Evolutionary conservation across 768 basidiomycete species (phyloP).

Genomic region (Agaricus blazei): DNA sequence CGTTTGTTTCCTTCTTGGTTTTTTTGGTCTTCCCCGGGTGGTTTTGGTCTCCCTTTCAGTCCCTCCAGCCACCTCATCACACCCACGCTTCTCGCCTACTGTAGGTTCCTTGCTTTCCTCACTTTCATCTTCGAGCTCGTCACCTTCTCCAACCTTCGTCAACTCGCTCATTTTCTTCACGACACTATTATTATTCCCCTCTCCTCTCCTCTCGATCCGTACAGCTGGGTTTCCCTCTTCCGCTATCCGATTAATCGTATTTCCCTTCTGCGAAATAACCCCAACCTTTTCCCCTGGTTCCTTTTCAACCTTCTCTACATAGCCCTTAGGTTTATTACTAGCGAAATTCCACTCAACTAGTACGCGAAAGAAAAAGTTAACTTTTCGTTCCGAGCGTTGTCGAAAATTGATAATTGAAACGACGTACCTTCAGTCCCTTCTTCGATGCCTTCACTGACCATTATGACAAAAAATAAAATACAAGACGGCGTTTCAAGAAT

Average conservation of each 20-base stretch:
- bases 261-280: neutral
- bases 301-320: neutral
- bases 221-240: neutral
- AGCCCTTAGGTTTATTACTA: neutral
- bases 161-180: constrained; percentile 5
- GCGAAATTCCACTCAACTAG: constrained; percentile 3
- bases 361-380: neutral
- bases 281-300: neutral
- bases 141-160: neutral
- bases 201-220: neutral
- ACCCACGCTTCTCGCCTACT: constrained; percentile 9
- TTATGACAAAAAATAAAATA: neutral
- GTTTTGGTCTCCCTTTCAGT: neutral
- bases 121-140: neutral
- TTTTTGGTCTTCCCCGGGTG: neutral
- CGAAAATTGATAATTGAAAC: neutral
- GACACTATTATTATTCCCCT: neutral
- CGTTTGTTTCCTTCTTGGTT: neutral
- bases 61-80: neutral
- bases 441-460: neutral
- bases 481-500: no score
- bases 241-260: neutral
- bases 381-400: neutral
- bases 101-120: constrained; percentile 14
- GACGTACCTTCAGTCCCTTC: neutral